A percentile compares a stretch with the other conserved stretches of the same genome.
phyloP scores from a whole-genome alignment of 345 rosid species.

The Arabidopsis arenosa region DNA sequence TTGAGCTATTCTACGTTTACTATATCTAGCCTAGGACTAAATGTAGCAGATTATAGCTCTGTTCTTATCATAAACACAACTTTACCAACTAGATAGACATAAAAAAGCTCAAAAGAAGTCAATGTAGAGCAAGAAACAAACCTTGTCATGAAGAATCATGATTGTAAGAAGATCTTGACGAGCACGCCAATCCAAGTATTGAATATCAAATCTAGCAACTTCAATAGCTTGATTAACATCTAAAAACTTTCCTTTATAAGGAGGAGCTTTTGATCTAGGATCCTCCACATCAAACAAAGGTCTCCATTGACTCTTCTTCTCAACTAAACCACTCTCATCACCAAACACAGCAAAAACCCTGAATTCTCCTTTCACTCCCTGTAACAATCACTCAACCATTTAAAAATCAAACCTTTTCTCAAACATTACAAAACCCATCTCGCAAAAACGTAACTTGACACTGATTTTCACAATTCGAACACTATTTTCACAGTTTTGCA shows the following conservation, averaged over 20 bases:
- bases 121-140: slow-evolving; percentile 43
- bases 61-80: neutral
- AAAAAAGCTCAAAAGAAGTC: slow-evolving; percentile 3
- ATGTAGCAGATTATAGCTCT: neutral
- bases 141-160: slow-evolving; percentile 97
- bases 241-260: slow-evolving; percentile 79
- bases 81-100: neutral
- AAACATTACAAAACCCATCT: neutral
- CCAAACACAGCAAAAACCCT: slow-evolving; percentile 81
- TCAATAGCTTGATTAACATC: slow-evolving; percentile 90
- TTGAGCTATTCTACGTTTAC: neutral
- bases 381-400: slow-evolving; percentile 29
- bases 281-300: slow-evolving; percentile 88
- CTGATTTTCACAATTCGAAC: neutral
- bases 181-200: slow-evolving; percentile 95
- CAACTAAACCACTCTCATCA: slow-evolving; percentile 66
- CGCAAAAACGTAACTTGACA: neutral
- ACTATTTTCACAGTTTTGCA: neutral
- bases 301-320: slow-evolving; percentile 82
- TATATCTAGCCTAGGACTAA: neutral
- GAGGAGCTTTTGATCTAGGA: slow-evolving; percentile 89
- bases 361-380: slow-evolving; percentile 71
- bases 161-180: slow-evolving; percentile 94
- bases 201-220: slow-evolving; percentile 92
- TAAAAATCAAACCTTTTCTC: neutral